Conservation (phyloP, 2,329 filamentous ascomycete genomes). For the Fusarium hainanense region DNA sequence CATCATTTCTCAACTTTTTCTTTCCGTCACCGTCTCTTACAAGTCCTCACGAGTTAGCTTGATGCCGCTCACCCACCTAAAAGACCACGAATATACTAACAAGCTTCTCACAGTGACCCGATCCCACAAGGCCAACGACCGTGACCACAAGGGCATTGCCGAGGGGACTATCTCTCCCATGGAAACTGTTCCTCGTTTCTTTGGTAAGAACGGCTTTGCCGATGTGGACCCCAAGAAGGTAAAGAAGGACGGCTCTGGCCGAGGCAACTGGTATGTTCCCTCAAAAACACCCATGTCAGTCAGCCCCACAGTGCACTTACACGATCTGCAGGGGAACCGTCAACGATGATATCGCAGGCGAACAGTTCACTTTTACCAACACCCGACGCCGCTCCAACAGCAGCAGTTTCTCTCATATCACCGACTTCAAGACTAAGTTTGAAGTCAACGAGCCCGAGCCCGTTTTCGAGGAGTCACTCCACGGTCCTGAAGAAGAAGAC, state of each 20-base stretch:
- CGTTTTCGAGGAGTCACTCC: slow-evolving; percentile 88
- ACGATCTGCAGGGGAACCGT: slow-evolving; percentile 74
- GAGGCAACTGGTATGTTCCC: slow-evolving; percentile 86
- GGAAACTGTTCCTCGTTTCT: slow-evolving; percentile 88
- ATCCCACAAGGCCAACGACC: slow-evolving; percentile 95
- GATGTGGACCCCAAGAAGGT: slow-evolving; percentile 90
- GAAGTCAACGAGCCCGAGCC: slow-evolving; percentile 90
- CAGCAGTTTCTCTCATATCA: slow-evolving; percentile 76
- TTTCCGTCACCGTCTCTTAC: background rate
- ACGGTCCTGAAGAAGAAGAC: slow-evolving; percentile 73
- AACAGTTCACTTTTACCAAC: slow-evolving; percentile 85
- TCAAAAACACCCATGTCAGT: background rate
- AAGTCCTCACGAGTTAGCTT: slow-evolving; percentile 38
- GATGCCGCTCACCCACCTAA: background rate
- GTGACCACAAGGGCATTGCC: slow-evolving; percentile 83
- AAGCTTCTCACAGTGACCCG: slow-evolving; percentile 80
- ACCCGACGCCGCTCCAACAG: slow-evolving; percentile 93
- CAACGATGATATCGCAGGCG: slow-evolving; percentile 86
- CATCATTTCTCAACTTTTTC: background rate
- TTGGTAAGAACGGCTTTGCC: slow-evolving; percentile 85
- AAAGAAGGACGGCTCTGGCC: slow-evolving; percentile 95
- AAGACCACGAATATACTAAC: slow-evolving; percentile 12
- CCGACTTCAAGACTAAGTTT: slow-evolving; percentile 96
- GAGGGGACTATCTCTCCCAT: slow-evolving; percentile 76
- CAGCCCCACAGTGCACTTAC: slow-evolving; percentile 30